Base-by-base conservation (phyloP, 331 rosid species). In the Erythrophleum ivorense region DNA sequence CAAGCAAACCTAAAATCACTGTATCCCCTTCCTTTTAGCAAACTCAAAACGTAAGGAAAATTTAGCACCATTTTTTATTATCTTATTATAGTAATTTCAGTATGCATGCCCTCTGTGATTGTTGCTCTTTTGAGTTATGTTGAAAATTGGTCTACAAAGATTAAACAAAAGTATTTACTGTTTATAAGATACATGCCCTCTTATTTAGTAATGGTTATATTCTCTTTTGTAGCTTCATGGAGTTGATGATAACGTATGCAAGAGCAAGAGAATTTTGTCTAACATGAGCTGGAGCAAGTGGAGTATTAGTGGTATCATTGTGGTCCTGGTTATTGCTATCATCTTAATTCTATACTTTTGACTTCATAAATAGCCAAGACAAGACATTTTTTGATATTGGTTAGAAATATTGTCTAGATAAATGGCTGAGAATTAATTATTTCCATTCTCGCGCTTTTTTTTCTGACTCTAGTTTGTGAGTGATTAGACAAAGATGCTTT, bases 231-330 rank as follows among this genome's bases (percentile, higher is more conserved):
- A 94, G 98, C 91, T 94, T 84, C 94, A 91, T 78, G 97, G 97
- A 29, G 98, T 94, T 70, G 97, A 94, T 77, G 97, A 94, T 62
- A 94, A 94, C 89, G 33, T 94, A 41, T 90, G 97, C 46, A 92
- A 85, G 89, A 94, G 97, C 87, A 94, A 91, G 92, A 91, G 49
- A 83, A 78, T 92, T 74, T 83, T 94, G 90, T 60, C 94, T 2
- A 77, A 79, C 88, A 94, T 94, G 93, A 87, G 40, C 90, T 85
- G 53, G 88, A 92, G 92, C 90, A 94, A 94, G 86, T 94, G 97
- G 94, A 88, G 87, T 14, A 89, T 92, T 68, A 77, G 86, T 63
- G 12, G 86, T 58, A 68, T 94, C 45, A 66, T 92, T 46, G 80
- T 83, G 49, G 90, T 88, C 59, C 92, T 94, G 66, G 86, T 94